These are phyloP conservation scores for Cladophialophora exuberans DNA, from an alignment of 2,329 filamentous ascomycete genomes.

Conservation along the genomic window DNA sequence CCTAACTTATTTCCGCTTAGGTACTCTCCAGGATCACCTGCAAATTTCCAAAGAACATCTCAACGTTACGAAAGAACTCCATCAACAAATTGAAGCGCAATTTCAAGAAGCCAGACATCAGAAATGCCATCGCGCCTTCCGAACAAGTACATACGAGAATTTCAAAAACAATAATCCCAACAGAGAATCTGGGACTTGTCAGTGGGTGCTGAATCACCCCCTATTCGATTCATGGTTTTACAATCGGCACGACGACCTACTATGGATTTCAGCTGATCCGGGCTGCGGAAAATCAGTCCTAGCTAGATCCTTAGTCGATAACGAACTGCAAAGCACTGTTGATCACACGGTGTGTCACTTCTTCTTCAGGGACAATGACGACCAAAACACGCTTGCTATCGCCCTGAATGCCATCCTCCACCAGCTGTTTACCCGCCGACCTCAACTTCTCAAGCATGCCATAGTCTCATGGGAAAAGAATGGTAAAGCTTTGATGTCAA, in stretches of 20 bases:
- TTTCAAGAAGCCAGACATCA: background rate
- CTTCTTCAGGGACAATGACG: conserved; percentile 46
- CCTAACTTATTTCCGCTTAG: too few relatives aligned
- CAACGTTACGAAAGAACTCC: too few relatives aligned
- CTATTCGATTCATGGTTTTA: conserved; percentile 36
- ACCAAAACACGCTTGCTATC: conserved; percentile 36
- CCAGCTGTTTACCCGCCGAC: conserved; percentile 39
- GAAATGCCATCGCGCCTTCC: conserved; percentile 4
- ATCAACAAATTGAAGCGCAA: too few relatives aligned
- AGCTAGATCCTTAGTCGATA: conserved; percentile 40
- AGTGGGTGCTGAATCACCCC: conserved; percentile 38
- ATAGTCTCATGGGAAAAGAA: conserved; percentile 14
- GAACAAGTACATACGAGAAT: conserved; percentile 34
- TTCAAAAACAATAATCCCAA: conserved; percentile 40
- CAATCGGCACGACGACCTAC: conserved; percentile 34
- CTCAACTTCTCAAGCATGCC: conserved; percentile 33
- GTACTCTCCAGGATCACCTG: too few relatives aligned
- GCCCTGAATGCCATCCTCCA: conserved; percentile 44
- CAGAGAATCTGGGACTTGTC: conserved; percentile 38
- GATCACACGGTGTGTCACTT: conserved; percentile 37
- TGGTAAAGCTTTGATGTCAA: conserved; percentile 8
- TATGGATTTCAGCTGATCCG: conserved; percentile 47
- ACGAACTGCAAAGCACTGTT: conserved; percentile 30
- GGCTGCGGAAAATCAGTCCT: conserved; percentile 49
- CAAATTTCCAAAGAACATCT: too few relatives aligned